Evolutionary conservation across 495 filamentous ascomycete species (phyloP).

Genomic region (Neurospora terricola): DNA sequence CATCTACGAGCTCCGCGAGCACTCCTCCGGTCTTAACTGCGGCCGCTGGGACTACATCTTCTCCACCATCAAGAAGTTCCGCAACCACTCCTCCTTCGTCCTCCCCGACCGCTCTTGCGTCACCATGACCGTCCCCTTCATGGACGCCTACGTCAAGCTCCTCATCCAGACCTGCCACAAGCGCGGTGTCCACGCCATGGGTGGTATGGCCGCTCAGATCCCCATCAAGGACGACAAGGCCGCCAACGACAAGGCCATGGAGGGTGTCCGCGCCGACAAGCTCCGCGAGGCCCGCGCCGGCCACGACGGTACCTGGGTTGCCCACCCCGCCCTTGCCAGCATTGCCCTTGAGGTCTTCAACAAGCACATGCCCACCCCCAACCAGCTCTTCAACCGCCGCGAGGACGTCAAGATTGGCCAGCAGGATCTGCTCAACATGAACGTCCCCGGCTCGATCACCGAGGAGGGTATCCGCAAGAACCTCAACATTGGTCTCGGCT

Average conservation of each 20-base stretch:
- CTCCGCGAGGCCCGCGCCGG: conserved; percentile 90
- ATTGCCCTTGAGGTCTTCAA: conserved; percentile 96
- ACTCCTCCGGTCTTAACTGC: conserved; percentile 94
- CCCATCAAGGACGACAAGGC: conserved; percentile 89
- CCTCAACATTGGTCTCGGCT: conserved; percentile 88
- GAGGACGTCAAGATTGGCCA: conserved; percentile 81
- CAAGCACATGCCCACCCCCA: conserved; percentile 97
- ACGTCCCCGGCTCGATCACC: conserved; percentile 86
- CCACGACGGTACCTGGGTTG: conserved; percentile 95
- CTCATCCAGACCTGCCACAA: conserved; percentile 97
- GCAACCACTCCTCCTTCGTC: conserved; percentile 83
- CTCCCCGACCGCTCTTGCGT: conserved; percentile 85
- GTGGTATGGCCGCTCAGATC: conserved; percentile 98
- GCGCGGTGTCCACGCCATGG: conserved; percentile 95
- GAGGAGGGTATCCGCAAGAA: conserved; percentile 98
- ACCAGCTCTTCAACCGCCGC: conserved; percentile 84
- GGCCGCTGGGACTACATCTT: conserved; percentile 99
- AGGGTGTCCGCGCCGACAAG: conserved; percentile 87
- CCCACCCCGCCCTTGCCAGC: conserved; percentile 81
- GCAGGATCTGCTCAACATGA: conserved; percentile 97
- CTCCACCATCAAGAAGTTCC: conserved; percentile 99
- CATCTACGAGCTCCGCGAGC: conserved; percentile 97
- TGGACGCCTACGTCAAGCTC: conserved; percentile 91
- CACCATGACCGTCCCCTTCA: conserved; percentile 98
- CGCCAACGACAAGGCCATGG: conserved; percentile 93